Evolutionary conservation across 495 filamentous ascomycete genomes (phyloP).

Genomic region (Podospora comata): DNA sequence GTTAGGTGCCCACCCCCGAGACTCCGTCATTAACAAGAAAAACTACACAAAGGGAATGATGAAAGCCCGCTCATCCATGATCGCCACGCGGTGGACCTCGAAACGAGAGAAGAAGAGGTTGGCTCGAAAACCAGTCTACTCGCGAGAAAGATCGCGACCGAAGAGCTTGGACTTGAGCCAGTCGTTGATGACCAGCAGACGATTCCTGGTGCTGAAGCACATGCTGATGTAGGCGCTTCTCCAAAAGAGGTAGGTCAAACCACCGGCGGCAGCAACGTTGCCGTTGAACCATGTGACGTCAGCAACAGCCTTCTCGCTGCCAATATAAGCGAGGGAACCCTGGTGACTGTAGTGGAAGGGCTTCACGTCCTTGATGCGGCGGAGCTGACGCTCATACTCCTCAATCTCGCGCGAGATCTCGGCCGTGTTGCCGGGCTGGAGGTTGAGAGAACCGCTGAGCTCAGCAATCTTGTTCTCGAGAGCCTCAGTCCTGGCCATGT

Average conservation of each 20-base stretch:
- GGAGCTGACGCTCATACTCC: conserved; percentile 76
- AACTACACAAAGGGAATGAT: conserved; percentile 14
- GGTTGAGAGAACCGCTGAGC: conserved; percentile 50
- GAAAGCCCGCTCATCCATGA: conserved; percentile 5
- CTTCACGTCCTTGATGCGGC: conserved; percentile 85
- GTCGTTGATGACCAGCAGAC: conserved; percentile 86
- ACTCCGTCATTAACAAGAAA: conserved; percentile 19
- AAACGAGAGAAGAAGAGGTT: neutral
- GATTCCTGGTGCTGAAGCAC: conserved; percentile 97
- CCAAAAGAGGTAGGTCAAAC: conserved; percentile 90
- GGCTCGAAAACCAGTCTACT: conserved; percentile 51
- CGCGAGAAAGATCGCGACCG: conserved; percentile 91
- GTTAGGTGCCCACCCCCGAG: conserved; percentile 13
- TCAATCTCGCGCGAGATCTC: conserved; percentile 74
- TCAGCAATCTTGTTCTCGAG: conserved; percentile 71
- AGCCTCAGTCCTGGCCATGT: conserved; percentile 85
- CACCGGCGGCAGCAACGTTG: conserved; percentile 84
- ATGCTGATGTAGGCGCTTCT: conserved; percentile 96
- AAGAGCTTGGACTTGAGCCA: conserved; percentile 96
- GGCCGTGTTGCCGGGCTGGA: conserved; percentile 55
- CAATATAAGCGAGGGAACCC: conserved; percentile 95
- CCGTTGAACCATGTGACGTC: conserved; percentile 97
- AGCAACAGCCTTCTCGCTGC: conserved; percentile 93
- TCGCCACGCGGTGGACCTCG: neutral
- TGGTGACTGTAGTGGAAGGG: conserved; percentile 98